phyloP scores from a whole-genome alignment of 306 rosid genomes.

The Cajanus cajan region DNA sequence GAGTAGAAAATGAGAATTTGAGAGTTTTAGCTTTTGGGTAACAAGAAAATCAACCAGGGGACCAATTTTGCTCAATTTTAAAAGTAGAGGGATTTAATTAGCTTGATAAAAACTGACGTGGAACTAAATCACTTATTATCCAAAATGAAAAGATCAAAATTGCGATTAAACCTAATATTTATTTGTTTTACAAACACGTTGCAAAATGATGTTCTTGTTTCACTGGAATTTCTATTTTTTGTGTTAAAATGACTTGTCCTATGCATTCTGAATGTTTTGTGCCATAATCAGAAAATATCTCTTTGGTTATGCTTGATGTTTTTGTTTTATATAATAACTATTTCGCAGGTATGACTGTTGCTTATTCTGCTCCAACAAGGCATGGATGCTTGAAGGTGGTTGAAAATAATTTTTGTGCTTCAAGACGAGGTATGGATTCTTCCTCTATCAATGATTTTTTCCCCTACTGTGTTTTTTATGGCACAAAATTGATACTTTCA shows the following conservation, averaged over 20 bases:
- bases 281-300: neutral
- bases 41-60: neutral
- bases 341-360: slow-evolving; percentile 73
- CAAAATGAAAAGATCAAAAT: neutral
- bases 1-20: neutral
- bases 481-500: too few species aligned
- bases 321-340: slow-evolving; percentile 19
- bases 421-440: slow-evolving; percentile 71
- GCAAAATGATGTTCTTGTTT: neutral
- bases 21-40: neutral
- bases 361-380: slow-evolving; percentile 84
- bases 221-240: neutral
- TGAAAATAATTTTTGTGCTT: slow-evolving; percentile 91
- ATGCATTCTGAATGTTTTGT: slow-evolving; percentile 1
- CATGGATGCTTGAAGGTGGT: slow-evolving; percentile 90
- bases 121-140: neutral
- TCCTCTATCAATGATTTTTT: neutral
- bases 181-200: neutral
- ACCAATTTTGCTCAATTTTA: neutral
- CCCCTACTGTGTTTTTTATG: neutral
- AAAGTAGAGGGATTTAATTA: neutral
- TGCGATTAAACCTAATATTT: neutral
- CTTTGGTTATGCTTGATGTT: slow-evolving; percentile 28
- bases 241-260: slow-evolving; percentile 3
- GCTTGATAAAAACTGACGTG: neutral